Evolutionary conservation across 1,284 basidiomycete species (phyloP).

Genomic region (Leccinum griseonigrum): DNA sequence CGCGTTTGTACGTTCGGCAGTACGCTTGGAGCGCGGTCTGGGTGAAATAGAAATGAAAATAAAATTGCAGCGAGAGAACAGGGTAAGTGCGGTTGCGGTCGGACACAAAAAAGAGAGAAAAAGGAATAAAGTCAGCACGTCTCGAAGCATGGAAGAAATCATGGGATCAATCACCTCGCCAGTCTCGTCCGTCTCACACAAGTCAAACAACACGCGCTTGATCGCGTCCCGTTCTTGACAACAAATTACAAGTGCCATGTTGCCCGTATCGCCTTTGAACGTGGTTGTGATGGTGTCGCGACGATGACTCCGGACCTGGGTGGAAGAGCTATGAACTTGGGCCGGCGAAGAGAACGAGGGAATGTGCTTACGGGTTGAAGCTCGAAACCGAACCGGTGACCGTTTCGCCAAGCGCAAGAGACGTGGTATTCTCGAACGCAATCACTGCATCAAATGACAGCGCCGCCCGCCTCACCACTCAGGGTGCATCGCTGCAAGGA

Average conservation of each 20-base stretch:
- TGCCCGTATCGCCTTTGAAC: constrained; percentile 87
- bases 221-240: constrained; percentile 80
- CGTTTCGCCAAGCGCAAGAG: constrained; percentile 85
- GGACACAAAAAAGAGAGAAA: not conserved
- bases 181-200: constrained; percentile 82
- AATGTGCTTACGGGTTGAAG: constrained; percentile 65
- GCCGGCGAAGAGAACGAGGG: not conserved
- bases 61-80: not conserved
- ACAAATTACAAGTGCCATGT: constrained; percentile 78
- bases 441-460: constrained; percentile 81
- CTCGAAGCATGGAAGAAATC: not conserved
- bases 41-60: not conserved
- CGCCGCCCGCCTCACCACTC: constrained; percentile 67
- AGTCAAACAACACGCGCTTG: constrained; percentile 69
- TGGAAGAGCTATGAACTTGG: constrained; percentile 25
- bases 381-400: constrained; percentile 88
- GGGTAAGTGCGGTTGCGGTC: not conserved
- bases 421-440: constrained; percentile 83
- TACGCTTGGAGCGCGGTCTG: constrained; percentile 88
- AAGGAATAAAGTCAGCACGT: constrained; percentile 8
- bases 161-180: constrained; percentile 54
- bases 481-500: constrained; percentile 56
- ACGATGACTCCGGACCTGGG: constrained; percentile 71
- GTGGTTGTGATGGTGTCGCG: constrained; percentile 64
- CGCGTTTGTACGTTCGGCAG: constrained; percentile 80